Evolutionary conservation across 306 rosid species (phyloP), one percentile per base, ranked within the genome.

Genomic region (Citrullus mucosospermus): DNA sequence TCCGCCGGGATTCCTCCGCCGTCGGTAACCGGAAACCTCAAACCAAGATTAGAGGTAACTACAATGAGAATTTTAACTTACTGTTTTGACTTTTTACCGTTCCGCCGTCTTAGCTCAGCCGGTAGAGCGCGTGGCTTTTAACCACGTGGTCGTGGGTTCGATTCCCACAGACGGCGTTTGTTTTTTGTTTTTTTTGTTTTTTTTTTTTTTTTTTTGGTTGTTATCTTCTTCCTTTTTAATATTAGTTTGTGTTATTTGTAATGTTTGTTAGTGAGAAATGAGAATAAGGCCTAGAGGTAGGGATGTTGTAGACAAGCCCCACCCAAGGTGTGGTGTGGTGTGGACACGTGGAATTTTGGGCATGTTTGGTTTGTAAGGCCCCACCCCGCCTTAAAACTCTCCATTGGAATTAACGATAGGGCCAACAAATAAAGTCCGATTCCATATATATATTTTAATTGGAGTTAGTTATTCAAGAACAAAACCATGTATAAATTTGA

Each of bases 101-200:
- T 2, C 0, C 2, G 75, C 75, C 75, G 75, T 68, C 75, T 68
- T 68, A 68, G 75, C 75, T 68, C 75, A 68, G 75, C 75, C 0
- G 75, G 75, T 68, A 68, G 75, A 68, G 75, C 75, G 55, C 75
- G 34, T 68, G 75, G 75, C 75, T 68, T 68, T 68, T 68, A 68
- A 69, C 75, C 75, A 69, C n/a, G 75, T 44, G 56, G 75, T 69
- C 75, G 56, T 69, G 56, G 75, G 56, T 69, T 44, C 56, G 75
- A 43, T 44, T 69, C 75, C 75, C 56, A 68, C 55, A 68, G 75
- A 68, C 75, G 75, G 55, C 75, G 75, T 1, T 48, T 10, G 3
- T 11, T 6, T 0, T 41, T 6, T 1, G 6, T 38, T 2, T 62
- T 32, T 28, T 61, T 12, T 4, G 9, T 10, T 59, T 20, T 9